These are phyloP conservation scores for Brassica rapa DNA, from an alignment of 345 rosid species.

Conservation along the genomic window DNA sequence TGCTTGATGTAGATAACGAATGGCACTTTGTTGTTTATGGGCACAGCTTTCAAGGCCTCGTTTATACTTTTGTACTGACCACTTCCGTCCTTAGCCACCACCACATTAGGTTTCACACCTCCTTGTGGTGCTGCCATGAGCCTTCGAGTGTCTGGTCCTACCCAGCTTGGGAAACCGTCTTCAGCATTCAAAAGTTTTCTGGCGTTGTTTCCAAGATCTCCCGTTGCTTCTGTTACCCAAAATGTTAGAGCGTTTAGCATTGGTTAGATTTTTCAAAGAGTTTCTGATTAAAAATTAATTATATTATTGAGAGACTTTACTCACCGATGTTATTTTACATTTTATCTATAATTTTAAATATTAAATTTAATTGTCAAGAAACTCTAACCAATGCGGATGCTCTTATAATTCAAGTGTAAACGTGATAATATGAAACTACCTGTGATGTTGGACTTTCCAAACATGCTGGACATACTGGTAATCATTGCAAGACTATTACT, in stretches of 20 bases:
- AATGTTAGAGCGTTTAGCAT: neutral
- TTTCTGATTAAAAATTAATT: neutral
- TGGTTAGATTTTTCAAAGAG: neutral
- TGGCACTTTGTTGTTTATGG: conserved; percentile 30
- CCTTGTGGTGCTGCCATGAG: conserved; percentile 37
- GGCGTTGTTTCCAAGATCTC: conserved; percentile 9
- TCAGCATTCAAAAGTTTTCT: conserved; percentile 39
- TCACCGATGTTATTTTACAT: too few species aligned
- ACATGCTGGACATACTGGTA: conserved; percentile 41
- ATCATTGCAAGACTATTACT: conserved; percentile 76
- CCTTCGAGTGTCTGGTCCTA: conserved; percentile 26
- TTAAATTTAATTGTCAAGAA: too few species aligned
- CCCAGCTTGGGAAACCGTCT: conserved; percentile 53
- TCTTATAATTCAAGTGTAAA: neutral
- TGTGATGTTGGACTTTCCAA: conserved; percentile 32
- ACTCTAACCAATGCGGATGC: too few species aligned
- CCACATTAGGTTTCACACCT: conserved; percentile 44
- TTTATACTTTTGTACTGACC: conserved; percentile 59
- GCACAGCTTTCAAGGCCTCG: conserved; percentile 51
- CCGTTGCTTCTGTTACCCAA: conserved; percentile 16
- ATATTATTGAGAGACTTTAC: too few species aligned
- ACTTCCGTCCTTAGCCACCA: conserved; percentile 70
- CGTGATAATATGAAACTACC: conserved; percentile 2
- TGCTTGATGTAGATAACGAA: conserved; percentile 70
- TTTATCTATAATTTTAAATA: too few species aligned